Conservation (phyloP, 148 eudicot species). For the Chenopodium album region DNA sequence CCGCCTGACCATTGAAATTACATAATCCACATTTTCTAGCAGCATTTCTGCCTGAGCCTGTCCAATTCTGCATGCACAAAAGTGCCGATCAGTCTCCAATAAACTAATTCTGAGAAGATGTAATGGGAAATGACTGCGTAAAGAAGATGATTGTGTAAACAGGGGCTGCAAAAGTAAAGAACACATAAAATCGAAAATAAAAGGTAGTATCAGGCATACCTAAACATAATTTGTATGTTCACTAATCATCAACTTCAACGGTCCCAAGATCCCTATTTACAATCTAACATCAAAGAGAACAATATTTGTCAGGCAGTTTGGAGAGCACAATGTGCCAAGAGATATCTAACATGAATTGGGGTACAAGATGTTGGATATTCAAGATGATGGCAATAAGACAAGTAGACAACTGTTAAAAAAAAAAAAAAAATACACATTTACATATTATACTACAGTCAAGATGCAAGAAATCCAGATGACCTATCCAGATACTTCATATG, state of each 20-base stretch:
- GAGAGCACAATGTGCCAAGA: neutral
- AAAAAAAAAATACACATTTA: neutral
- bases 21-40: neutral
- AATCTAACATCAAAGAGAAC: constrained; percentile 41
- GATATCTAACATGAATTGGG: neutral
- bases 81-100: neutral
- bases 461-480: neutral
- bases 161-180: neutral
- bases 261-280: constrained; percentile 52
- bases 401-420: neutral
- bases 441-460: neutral
- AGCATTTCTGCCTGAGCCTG: neutral
- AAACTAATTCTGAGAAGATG: neutral
- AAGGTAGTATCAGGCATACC: constrained; percentile 15
- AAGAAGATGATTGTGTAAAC: neutral
- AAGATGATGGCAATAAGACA: neutral
- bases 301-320: neutral
- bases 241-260: constrained; percentile 44
- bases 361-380: neutral
- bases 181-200: neutral
- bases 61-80: neutral
- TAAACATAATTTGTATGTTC: neutral
- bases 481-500: neutral
- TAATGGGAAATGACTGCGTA: neutral
- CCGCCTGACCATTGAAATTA: neutral